Evolutionary conservation across 208 protist species (phyloP).

Genomic region (Trypanosoma lewisi): DNA sequence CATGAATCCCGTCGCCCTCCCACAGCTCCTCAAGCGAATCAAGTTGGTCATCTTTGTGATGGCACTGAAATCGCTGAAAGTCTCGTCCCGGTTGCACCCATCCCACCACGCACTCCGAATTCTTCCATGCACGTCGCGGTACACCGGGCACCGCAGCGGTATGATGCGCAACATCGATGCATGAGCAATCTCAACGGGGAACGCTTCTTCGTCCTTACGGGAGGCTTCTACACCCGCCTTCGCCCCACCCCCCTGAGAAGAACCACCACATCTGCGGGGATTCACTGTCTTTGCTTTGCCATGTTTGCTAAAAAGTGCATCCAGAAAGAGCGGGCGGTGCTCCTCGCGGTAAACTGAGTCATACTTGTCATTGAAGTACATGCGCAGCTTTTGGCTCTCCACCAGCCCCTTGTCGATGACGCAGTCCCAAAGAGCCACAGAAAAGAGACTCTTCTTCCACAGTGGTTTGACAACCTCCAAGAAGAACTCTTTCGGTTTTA

Average conservation of each 20-base stretch:
- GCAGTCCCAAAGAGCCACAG: slow-evolving; percentile 28
- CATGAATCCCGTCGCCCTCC: slow-evolving; percentile 17
- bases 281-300: background rate
- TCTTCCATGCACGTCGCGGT: slow-evolving; percentile 37
- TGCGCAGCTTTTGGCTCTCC: slow-evolving; percentile 57
- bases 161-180: slow-evolving; percentile 38
- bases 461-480: slow-evolving; percentile 1
- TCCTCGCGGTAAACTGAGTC: slow-evolving; percentile 53
- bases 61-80: background rate
- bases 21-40: slow-evolving; percentile 31
- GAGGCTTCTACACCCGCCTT: no score
- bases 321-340: slow-evolving; percentile 43
- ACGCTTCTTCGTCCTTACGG: slow-evolving; percentile 25
- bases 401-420: slow-evolving; percentile 42
- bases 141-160: slow-evolving; percentile 44
- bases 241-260: no score
- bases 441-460: slow-evolving; percentile 17
- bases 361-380: slow-evolving; percentile 74
- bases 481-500: slow-evolving; percentile 25
- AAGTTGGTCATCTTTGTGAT: slow-evolving; percentile 21
- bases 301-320: slow-evolving; percentile 21
- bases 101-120: slow-evolving; percentile 40
- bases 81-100: slow-evolving; percentile 7
- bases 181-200: slow-evolving; percentile 35
- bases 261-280: slow-evolving; percentile 6